Conservation (phyloP, 306 rosid species). For the Benincasa hispida region DNA sequence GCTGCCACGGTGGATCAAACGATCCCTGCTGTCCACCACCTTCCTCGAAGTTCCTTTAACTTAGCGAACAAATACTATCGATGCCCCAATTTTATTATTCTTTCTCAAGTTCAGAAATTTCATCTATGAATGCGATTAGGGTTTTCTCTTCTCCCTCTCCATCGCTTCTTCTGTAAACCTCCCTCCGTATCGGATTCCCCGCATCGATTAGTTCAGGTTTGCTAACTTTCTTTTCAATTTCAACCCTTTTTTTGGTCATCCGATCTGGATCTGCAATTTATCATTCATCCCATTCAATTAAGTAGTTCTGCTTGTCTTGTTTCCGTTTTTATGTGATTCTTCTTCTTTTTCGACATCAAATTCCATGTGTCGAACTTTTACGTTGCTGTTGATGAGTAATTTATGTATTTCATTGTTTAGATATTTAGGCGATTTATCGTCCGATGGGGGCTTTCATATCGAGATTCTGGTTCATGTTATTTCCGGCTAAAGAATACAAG, state of each 20-base stretch:
- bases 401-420: background rate
- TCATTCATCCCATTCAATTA: background rate
- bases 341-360: background rate
- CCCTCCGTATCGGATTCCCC: background rate
- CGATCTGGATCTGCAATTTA: slow-evolving; percentile 5
- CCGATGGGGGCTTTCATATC: slow-evolving; percentile 78
- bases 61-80: background rate
- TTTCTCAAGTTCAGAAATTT: background rate
- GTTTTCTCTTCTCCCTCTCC: slow-evolving; percentile 1
- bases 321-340: background rate
- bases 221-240: background rate
- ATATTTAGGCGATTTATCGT: slow-evolving; percentile 16
- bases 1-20: background rate
- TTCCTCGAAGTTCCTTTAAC: background rate
- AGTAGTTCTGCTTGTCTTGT: background rate
- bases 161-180: background rate
- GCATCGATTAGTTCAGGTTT: background rate
- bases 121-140: slow-evolving; percentile 5
- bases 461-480: slow-evolving; percentile 82
- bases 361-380: background rate
- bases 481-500: slow-evolving; percentile 87
- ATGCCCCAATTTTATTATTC: background rate
- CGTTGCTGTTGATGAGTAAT: background rate
- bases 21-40: background rate
- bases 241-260: background rate